Base-by-base conservation (phyloP, 2,329 filamentous ascomycete genomes). In the Neospermospora avenae region DNA sequence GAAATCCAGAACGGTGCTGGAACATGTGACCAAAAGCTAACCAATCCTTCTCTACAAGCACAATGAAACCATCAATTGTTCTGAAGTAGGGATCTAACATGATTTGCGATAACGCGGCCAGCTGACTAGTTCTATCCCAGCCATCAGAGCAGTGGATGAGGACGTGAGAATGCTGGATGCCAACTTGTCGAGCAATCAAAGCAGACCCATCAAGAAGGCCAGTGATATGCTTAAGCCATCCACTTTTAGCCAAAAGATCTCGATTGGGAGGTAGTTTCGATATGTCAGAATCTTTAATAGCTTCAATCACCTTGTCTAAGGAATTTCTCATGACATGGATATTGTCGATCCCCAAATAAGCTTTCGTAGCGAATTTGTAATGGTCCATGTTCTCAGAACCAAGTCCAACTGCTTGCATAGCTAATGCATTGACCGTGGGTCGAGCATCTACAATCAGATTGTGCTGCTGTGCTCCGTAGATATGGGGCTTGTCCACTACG, bases 1-100 rank as follows among this genome's bases (percentile, higher is more conserved):
- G 77, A 68, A 90, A 89, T 3, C 95, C 95, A 14, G 90, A 90
- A n/a, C 95, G 87, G 69, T 96, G 86, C 57, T 92, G 86, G 76
- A 99, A 99, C 88, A 96, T 97, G 75, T 99, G 93, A 1, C 95
- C 95, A 76, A 97, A 99, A 0, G 93, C 95, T 13, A 99, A 77
- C 91, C 95, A 99, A 72, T 99, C 95, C 74, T 99, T 99, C 75
- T 99, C 95, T 2, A 99, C 83, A 6, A 99, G 78, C 2, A 96
- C 87, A 68, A 98, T 93, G 74, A 98, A 99, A 0, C 95, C 95
- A 67, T 97, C 89, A 53, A 99, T 79, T 0, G 95, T 98, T 55
- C 95, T 86, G 74, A 92, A 99, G 74, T 96, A 97, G 0, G 95
- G 95, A 71, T 99, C 95, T 8, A 99, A 82, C 79, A 96, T 93